A percentile compares a stretch with the other conserved stretches of the same genome.
Evolutionary conservation across 1,139 yeast species (phyloP).

Genomic region (Arxiozyma heterogenica): DNA sequence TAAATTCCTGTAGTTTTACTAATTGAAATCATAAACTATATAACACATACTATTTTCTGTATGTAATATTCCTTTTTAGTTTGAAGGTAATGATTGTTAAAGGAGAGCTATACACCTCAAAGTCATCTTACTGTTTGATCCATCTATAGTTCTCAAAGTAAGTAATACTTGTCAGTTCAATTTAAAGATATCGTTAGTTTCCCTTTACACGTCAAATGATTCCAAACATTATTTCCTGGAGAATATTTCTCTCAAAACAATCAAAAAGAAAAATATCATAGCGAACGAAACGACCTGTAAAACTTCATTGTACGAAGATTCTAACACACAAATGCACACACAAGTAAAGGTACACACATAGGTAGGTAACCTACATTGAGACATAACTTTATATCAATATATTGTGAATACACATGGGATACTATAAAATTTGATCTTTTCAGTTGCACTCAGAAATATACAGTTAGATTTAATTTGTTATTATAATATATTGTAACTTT

Average conservation of each 20-base stretch:
- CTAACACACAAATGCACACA: background rate
- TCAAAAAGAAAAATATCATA: background rate
- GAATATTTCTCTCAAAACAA: background rate
- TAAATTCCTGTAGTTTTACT: background rate
- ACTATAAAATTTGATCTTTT: background rate
- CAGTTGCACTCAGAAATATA: too few species aligned
- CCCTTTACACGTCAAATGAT: background rate
- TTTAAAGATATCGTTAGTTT: background rate
- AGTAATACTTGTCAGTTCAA: background rate
- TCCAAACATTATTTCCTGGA: background rate
- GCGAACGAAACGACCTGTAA: background rate
- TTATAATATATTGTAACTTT: too few species aligned
- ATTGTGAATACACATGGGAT: too few species aligned
- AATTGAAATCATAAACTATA: too few species aligned
- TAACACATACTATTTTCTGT: background rate
- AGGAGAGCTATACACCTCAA: background rate
- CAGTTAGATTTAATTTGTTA: background rate
- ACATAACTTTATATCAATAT: too few species aligned
- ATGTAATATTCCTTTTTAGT: too few species aligned
- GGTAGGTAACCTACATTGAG: background rate
- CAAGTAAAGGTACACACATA: background rate
- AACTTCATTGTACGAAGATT: background rate
- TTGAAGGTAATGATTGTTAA: too few species aligned
- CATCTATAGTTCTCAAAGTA: background rate
- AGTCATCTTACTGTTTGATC: too few species aligned